Base-by-base conservation (phyloP, 805 yeast genomes). In the Zygotorulaspora chibaensis region DNA sequence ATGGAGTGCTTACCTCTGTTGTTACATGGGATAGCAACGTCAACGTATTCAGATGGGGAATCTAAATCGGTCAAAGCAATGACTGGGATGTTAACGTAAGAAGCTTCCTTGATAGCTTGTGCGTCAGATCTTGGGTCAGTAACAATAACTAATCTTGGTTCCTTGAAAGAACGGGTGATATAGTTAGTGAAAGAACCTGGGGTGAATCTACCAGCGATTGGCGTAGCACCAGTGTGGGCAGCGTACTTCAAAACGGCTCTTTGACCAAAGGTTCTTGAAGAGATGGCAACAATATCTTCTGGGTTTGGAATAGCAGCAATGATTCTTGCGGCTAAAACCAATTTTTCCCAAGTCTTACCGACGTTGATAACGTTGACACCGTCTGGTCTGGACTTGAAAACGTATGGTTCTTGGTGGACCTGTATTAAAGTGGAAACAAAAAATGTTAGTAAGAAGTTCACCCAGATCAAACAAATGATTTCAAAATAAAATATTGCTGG, bases 121-220 rank as follows among this genome's bases (percentile, higher is more conserved):
- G 96, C 87, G 72, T 93, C 99, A 65, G 98, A 91, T 85, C 98
- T 91, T 81, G 99, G 99, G 80, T 93, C 99, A 69, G 98, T 91
- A 71, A 93, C 99, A 67, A 93, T 80, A 74, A 93, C 89, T 73
- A 93, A 84, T 81, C 99, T 88, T 83, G 99, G 99, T 83, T 93
- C 99, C 81, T 91, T 93, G 96, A 93, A 93, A 66, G 97, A 88
- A 80, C 97, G 91, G 77, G 99, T 93, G 82, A 91, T 93, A 82
- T 93, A 93, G 83, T 93, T 93, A 74, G 99, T 93, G 93, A 93
- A 93, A 81, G 86, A 84, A 87, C 99, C 99, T 79, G 99, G 99
- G 68, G 99, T 93, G 87, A 93, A 93, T 82, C 99, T 89, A 79
- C 99, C 99, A 67, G 99, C 99, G 79, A 93, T 91, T 73, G 99